Base-by-base conservation (phyloP, 179 eudicot species). In the Monotropa hypopitys region DNA sequence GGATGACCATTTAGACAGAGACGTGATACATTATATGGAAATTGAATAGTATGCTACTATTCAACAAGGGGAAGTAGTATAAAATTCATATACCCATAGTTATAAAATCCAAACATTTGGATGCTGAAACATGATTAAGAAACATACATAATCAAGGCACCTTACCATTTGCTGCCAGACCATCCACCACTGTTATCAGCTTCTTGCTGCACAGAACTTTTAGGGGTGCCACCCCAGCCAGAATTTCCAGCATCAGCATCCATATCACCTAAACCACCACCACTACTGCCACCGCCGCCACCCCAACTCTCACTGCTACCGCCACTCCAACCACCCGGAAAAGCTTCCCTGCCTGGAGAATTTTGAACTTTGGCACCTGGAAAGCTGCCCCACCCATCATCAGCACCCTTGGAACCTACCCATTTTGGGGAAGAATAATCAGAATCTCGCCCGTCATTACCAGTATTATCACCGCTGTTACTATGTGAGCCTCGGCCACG, bases 281-380 rank as follows among this genome's bases (percentile, higher is more conserved):
- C 57, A 46, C 51, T 49, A 15, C 82, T 63, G n/a, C 78, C 45
- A 10, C 77, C 77, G 7, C 61, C 73, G 8, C 77, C 43, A 15
- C 83, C 54, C 40, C 77, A 63, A 28, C 81, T 66, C 12, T 81
- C 86, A 26, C 85, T 79, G 0, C 88, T 86, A 40, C 84, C 79
- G 4, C 85, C 81, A 35, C 88, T 82, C 91, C 96, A 84, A 21
- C 93, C 88, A 79, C 95, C 89, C 18, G 92, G 92, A 78, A 88
- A 89, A n/a, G 92, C 89, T 77, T 90, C 97, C 78, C 86, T 82
- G 33, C 92, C 94, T 1, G 94, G 94, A 42, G 94, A 88, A 78
- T 88, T 89, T 13, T 90, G 90, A 46, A 86, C 88, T 83, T 89
- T 88, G 26, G 90, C 87, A 38, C 96, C 91, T 7, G 91, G 87